Base-by-base conservation (phyloP, 1,284 basidiomycete species). In the Rhodotorula sp. region DNA sequence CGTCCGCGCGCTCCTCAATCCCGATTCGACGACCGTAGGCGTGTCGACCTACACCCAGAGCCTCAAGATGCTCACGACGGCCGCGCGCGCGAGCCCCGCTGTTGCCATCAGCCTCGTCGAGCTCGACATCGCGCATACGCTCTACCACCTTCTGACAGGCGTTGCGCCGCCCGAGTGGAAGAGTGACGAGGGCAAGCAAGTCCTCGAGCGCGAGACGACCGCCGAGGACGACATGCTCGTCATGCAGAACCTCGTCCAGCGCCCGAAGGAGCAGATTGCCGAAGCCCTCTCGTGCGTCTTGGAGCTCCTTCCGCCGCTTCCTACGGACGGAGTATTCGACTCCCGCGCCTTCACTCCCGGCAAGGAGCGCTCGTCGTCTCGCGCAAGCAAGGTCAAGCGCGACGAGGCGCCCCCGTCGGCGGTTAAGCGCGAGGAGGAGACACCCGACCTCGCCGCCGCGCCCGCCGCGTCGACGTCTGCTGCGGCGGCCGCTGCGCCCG, bases 211-310 rank as follows among this genome's bases (percentile, higher is more conserved):
- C 56, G 71, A 73, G 53, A 71, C 77, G 34, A 67, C 68, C 9
- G 71, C 68, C 64, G 72, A 73, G 41, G 78, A 78, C 8, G 95
- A 98, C 81, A 95, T 98, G 92, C 91, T 92, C 13, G 92, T 99
- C 48, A 92, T 98, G 88, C 93, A 98, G 83, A 98, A 96, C 81
- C 84, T 99, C 48, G 94, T 94, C 0, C 94, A 97, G 81, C 87
- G 94, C 51, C 92, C 96, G 19, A 98, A 98, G 83, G 96, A 98
- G 76, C 94, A 97, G 81, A 88, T 97, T 12, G 94, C 97, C 82
- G 94, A 97, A 82, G 89, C 91, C 0, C 84, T 97, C 37, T 90
- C 89, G 73, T 86, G 97, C 29, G 85, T 95, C 36, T 91, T 90
- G 50, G 95, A 97, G 80, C 83, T 97, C 27, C 87, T 97, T 82